Conservation (phyloP, 2,329 filamentous ascomycete species). For the Fusarium mangiferae region DNA sequence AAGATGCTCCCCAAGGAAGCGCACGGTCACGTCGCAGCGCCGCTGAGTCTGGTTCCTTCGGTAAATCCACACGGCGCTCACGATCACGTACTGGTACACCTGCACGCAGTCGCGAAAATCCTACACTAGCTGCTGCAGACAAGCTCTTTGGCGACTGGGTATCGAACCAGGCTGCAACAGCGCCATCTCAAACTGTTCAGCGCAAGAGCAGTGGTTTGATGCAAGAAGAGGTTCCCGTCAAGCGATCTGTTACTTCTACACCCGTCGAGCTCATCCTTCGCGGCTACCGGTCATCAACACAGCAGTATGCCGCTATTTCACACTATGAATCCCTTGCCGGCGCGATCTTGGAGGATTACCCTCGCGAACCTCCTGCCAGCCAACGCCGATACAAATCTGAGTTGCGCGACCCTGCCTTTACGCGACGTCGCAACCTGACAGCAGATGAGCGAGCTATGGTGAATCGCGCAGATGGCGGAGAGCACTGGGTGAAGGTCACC, state of each 20-base stretch:
- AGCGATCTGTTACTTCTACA: conserved; percentile 51
- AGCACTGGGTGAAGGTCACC: conserved; percentile 92
- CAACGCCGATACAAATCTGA: conserved; percentile 78
- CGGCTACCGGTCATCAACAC: conserved; percentile 73
- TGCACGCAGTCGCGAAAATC: conserved; percentile 66
- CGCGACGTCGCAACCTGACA: conserved; percentile 72
- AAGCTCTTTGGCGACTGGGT: conserved; percentile 70
- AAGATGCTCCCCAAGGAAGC: conserved; percentile 61
- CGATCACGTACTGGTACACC: conserved; percentile 70
- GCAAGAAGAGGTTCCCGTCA: conserved; percentile 54
- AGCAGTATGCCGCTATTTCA: conserved; percentile 87
- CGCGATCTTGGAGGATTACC: conserved; percentile 91
- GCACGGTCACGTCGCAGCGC: conserved; percentile 63
- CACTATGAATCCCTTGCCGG: conserved; percentile 91
- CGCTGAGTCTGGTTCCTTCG: conserved; percentile 73
- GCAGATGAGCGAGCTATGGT: conserved; percentile 80
- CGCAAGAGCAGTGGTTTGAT: conserved; percentile 52
- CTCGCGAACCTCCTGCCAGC: conserved; percentile 80
- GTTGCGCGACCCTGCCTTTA: conserved; percentile 76
- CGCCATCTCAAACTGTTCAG: conserved; percentile 42
- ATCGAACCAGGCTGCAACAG: conserved; percentile 55
- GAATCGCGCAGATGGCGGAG: conserved; percentile 82
- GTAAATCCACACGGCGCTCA: conserved; percentile 72
- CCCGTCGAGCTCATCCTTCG: conserved; percentile 84
- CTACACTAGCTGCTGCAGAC: conserved; percentile 70